These are phyloP conservation scores for Aechmea fasciata DNA, from an alignment of 176 grass and related monocot species.

Conservation along the genomic window DNA sequence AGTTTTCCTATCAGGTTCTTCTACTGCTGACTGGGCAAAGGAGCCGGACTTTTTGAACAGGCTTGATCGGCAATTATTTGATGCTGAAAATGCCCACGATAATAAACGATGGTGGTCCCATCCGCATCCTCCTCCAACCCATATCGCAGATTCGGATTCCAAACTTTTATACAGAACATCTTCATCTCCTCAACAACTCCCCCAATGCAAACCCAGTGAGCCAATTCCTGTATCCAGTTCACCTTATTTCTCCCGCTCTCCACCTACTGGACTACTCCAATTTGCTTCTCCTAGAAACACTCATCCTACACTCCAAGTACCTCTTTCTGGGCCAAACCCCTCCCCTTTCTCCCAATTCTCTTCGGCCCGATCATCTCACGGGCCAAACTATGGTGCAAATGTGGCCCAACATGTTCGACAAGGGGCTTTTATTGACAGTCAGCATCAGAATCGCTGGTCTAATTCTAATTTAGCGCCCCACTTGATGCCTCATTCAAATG, in stretches of 20 bases:
- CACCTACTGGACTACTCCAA: constrained; percentile 28
- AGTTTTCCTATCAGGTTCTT: constrained; percentile 24
- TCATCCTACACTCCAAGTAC: constrained; percentile 31
- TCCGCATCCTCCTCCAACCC: constrained; percentile 2
- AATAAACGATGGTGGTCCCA: constrained; percentile 32
- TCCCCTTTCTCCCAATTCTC: constrained; percentile 19
- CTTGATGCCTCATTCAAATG: constrained; percentile 35
- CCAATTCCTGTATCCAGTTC: constrained; percentile 52
- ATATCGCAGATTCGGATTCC: constrained; percentile 4
- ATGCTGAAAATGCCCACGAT: constrained; percentile 11
- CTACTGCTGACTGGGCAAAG: constrained; percentile 34
- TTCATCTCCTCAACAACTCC: constrained; percentile 54
- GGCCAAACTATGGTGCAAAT: constrained; percentile 33
- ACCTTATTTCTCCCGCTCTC: constrained; percentile 35
- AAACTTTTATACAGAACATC: constrained; percentile 41
- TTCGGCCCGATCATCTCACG: constrained; percentile 22
- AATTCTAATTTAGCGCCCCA: constrained; percentile 21
- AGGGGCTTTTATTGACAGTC: constrained; percentile 12
- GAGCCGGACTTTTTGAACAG: constrained; percentile 25
- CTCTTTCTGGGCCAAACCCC: constrained; percentile 37
- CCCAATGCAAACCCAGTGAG: constrained; percentile 43
- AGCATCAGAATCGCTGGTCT: not conserved
- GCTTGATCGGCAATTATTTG: constrained; percentile 16
- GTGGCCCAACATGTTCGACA: constrained; percentile 7
- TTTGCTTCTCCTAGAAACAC: constrained; percentile 32